Conservation (phyloP, 192 early-diverging fungal species). For the Coemansia javaensis region DNA sequence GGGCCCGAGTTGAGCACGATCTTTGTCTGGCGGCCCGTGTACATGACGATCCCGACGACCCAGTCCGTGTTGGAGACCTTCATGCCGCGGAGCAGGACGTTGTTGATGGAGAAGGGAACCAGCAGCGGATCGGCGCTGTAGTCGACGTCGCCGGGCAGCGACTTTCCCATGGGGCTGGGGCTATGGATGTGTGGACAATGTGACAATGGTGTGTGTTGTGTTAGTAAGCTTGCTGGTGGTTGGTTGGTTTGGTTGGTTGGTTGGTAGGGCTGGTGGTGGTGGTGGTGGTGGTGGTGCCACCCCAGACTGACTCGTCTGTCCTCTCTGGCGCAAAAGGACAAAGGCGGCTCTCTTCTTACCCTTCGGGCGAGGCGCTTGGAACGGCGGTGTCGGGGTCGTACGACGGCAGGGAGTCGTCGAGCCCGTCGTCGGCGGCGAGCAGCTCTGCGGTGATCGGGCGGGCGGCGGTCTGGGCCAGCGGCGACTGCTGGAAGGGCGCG, state of each 20-base stretch:
- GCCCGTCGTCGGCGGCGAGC: constrained; percentile 25
- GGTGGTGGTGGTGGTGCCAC: too few relatives aligned
- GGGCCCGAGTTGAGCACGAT: constrained; percentile 87
- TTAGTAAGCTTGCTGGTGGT: neutral
- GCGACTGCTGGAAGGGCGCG: constrained; percentile 44
- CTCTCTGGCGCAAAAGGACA: too few relatives aligned
- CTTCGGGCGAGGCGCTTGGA: constrained; percentile 9
- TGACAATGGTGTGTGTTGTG: neutral
- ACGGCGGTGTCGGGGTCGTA: constrained; percentile 14
- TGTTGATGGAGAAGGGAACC: constrained; percentile 71
- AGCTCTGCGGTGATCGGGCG: constrained; percentile 12
- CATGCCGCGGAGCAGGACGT: constrained; percentile 84
- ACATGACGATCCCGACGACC: constrained; percentile 76
- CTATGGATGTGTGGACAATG: neutral
- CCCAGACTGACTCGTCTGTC: too few relatives aligned
- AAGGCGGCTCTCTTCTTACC: constrained; percentile 17
- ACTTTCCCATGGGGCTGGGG: constrained; percentile 19
- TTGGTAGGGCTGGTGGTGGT: too few relatives aligned
- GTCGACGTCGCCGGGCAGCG: constrained; percentile 24
- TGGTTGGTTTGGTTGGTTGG: too few relatives aligned
- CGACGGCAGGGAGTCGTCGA: constrained; percentile 12
- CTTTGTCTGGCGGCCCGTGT: constrained; percentile 87
- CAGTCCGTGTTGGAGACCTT: constrained; percentile 87
- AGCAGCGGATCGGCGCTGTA: constrained; percentile 14
- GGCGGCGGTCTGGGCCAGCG: constrained; percentile 13